Conservation (phyloP, 116 monocot genomes). For the Papilionanthe hybrid region DNA sequence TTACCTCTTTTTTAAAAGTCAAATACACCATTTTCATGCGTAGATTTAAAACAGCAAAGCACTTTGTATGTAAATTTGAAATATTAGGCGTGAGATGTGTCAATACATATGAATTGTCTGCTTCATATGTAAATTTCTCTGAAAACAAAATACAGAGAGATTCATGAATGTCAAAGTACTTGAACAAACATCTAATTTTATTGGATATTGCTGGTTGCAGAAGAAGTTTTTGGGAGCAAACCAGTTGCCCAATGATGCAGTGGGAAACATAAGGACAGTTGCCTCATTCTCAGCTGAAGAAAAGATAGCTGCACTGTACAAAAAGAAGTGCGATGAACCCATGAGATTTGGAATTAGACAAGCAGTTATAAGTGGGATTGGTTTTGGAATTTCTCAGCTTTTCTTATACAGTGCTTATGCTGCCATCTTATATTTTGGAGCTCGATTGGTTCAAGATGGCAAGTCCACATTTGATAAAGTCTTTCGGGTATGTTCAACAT, state of each 20-base stretch:
- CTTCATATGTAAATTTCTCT: too few species aligned
- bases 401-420: constrained; percentile 16
- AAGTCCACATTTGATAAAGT: constrained; percentile 6
- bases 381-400: constrained; percentile 15
- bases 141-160: not conserved
- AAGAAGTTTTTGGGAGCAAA: constrained; percentile 15
- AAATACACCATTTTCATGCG: too few species aligned
- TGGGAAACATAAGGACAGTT: constrained; percentile 6
- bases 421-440: constrained; percentile 18
- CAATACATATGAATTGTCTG: too few species aligned
- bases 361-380: constrained; percentile 24
- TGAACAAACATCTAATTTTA: not conserved
- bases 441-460: constrained; percentile 7
- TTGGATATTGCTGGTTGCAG: constrained; percentile 2
- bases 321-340: constrained; percentile 18
- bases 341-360: constrained; percentile 12
- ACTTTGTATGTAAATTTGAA: too few species aligned
- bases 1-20: too few species aligned
- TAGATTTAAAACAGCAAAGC: too few species aligned
- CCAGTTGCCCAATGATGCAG: constrained; percentile 13
- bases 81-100: too few species aligned
- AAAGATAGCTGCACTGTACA: constrained; percentile 9
- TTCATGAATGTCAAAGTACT: not conserved
- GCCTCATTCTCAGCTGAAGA: constrained; percentile 17
- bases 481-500: constrained; percentile 5